Evolutionary conservation across 2,329 filamentous ascomycete genomes (phyloP).

Genomic region (Aspergillus puulaauensis): DNA sequence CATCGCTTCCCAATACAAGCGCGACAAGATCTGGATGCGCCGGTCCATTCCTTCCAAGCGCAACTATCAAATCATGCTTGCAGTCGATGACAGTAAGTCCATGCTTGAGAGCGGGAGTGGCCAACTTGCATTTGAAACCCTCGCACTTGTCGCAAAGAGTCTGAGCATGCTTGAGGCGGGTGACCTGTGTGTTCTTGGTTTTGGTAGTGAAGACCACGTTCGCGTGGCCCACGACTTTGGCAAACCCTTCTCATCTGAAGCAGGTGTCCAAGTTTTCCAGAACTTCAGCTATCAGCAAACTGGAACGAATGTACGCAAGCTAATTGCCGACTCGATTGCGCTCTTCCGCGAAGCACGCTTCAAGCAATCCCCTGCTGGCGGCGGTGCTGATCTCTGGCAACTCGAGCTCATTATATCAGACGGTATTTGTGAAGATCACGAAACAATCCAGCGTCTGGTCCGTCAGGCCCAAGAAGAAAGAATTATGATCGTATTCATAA

Average conservation of each 20-base stretch:
- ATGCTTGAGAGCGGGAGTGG: conserved; percentile 84
- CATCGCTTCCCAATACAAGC: conserved; percentile 96
- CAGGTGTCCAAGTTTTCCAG: conserved; percentile 79
- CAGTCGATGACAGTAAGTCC: conserved; percentile 90
- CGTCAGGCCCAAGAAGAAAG: conserved; percentile 86
- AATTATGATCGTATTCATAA: conserved; percentile 97
- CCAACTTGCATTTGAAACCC: conserved; percentile 83
- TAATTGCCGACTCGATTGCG: conserved; percentile 75
- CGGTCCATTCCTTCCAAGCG: conserved; percentile 88
- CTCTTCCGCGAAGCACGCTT: conserved; percentile 76
- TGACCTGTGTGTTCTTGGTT: conserved; percentile 86
- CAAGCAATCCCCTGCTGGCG: conserved; percentile 52
- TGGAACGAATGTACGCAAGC: conserved; percentile 77
- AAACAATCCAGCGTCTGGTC: conserved; percentile 76
- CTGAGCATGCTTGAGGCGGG: conserved; percentile 93
- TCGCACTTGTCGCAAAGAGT: conserved; percentile 84
- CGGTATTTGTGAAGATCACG: conserved; percentile 88
- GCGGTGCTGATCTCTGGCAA: conserved; percentile 83
- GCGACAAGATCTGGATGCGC: conserved; percentile 99
- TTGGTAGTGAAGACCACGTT: conserved; percentile 70
- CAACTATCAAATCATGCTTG: conserved; percentile 94
- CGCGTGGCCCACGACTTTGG: conserved; percentile 84
- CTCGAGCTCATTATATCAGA: conserved; percentile 90
- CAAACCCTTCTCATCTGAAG: conserved; percentile 75
- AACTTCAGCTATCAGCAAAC: conserved; percentile 83